Base-by-base conservation (phyloP, 495 filamentous ascomycete genomes). In the Chaetomium tenue region DNA sequence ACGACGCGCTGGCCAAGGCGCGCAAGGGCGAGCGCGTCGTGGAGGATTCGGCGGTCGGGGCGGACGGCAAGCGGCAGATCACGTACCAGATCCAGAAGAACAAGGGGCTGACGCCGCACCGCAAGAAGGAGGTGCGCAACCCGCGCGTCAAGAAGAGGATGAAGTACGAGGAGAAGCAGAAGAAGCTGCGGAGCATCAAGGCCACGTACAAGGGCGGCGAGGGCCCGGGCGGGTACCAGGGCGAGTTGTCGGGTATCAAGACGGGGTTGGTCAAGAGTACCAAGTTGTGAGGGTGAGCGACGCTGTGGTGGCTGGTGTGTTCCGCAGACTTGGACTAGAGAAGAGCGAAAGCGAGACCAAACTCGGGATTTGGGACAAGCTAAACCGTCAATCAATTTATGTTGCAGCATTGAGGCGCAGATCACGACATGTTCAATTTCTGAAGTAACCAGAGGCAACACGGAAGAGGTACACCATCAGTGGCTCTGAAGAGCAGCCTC, bases 121-220 rank as follows among this genome's bases (percentile, higher is more conserved):
- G 94, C 58, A 95, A 87, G 84, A 97, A 98, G 84, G 91, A 94
- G 60, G 86, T 90, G 54, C 83, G 94, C 65, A 98, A 98, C 78
- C 94, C 95, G 16, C 83, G 94, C 39, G 92, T 98, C 60, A 98
- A 98, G 88, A 98, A 97, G 89, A 84, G 90, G 77, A 89, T 89
- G 86, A 91, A 87, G 85, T 98, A 83, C 76, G 92, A 93, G 69
- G 87, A 90, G 66, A 96, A 95, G 83, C 88, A 91, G 83, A 97
- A 95, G 88, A 97, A 97, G 83, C 76, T 98, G 75, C 83, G 83
- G 55, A 92, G 88, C 74, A 86, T 90, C 74, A 91, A 87, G 81
- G 82, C 89, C 46, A 78, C 91, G 46, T 98, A 91, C 76, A 90
- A 89, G 78, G 93, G 92, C 70, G 93, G 92, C 40, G 90, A 97